Base-by-base conservation (phyloP, 495 filamentous ascomycete species). In the Talaromyces nanjingensis region DNA sequence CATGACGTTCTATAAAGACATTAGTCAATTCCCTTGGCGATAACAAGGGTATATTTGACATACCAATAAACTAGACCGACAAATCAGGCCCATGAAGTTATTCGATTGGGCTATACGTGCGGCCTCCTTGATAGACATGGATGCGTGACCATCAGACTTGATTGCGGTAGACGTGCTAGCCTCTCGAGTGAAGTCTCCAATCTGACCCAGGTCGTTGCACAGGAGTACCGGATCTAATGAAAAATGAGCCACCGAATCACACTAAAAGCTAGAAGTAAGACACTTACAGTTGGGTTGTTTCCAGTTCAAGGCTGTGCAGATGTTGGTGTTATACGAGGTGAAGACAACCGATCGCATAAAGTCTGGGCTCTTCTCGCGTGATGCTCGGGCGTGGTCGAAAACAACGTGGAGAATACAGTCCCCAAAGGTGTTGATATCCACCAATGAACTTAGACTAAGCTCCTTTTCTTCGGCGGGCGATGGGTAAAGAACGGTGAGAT, bases 41-140 rank as follows among this genome's bases (percentile, higher is more conserved):
- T 11, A 27, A 24, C 25, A 25, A 29, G 11, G 60, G 24, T 62
- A 49, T 60, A 34, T 31, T 18, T 55, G 25, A 83, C 87, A 70
- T 81, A 96, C 93, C 81, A 98, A 72, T 64, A 98, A 78, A 68
- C 87, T 83, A 24, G 91, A 92, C 65, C 86, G 89, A 74, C 92
- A 97, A 63, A 98, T 89, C 71, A 98, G 72, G 18, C 94, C 94
- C 94, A 98, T 98, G 64, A 98, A 91, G 70, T 98, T 98, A 74
- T 98, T 98, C 66, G 86, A 90, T 72, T 93, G 90, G 39, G 96
- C 93, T 71, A 94, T 92, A 64, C 92, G 83, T 18, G 97, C 96
- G 22, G 91, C 91, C 71, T 98, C 93, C 76, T 98, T 98, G 63
- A 98, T 89, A 3, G 91, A 96, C 67, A 88, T 88, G 2, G 87